Evolutionary conservation across 2,329 filamentous ascomycete species (phyloP), one percentile per base, ranked within the genome.

Genomic region (Cladophialophora psammophila): DNA sequence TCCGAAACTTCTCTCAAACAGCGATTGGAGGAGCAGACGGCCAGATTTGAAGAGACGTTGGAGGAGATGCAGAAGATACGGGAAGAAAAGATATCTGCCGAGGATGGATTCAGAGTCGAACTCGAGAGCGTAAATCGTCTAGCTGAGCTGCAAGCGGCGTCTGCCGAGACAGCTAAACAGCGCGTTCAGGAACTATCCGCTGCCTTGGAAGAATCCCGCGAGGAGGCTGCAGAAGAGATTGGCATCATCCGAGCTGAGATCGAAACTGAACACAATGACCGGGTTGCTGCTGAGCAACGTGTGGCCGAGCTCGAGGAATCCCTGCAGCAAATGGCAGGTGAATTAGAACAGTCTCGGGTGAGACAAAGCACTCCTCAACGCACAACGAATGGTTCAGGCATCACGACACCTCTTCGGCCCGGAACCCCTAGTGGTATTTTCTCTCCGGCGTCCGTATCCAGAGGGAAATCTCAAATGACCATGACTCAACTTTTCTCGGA

Each of bases 101-200:
- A 96, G 68, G 91, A 97, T 76, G 90, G 90, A 68, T 96, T 95
- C 83, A 89, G 90, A 73, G 89, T 94, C 64, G 94, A 98, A 76
- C 84, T 97, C 7, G 93, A 96, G 71, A 90, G 90, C 69, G 88
- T 91, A 32, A 89, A 88, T 66, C 88, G 95, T 53, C 85, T 99
- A 20, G 91, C 93, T 2, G 90, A 97, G 69, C 86, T 90, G 26
- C 86, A 88, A 72, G 82, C 85, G 58, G 84, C 87, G 66, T 84
- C 84, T 63, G 86, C 87, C 1, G 82, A 86, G 63, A 88, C 86
- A 2, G 85, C 87, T 62, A 86, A 87, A 76, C 80, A 84, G 64
- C 85, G 87, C 32, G 79, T 88, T 26, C 84, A 88, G 70, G 86
- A 89, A 68, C 80, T 88, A 12, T 83, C 86, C 68, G 76, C 79